Percentiles rank a stretch among this genome's conserved stretches.
These are phyloP conservation scores for Umbelopsis vinacea DNA, from an alignment of 192 early-diverging fungal species.

Conservation along the genomic window DNA sequence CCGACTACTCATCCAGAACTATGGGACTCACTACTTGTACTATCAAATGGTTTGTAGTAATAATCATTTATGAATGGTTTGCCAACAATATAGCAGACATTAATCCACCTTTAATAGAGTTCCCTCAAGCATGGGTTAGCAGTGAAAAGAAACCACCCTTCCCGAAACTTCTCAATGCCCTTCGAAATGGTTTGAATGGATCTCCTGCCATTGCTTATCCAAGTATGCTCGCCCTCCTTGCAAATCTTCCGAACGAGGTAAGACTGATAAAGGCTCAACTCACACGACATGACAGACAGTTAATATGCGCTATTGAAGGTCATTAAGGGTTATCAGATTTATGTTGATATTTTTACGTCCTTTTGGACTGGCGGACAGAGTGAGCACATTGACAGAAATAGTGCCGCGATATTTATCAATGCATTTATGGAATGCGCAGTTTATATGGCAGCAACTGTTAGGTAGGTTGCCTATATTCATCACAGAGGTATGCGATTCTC, in stretches of 20 bases:
- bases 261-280: slow-evolving; percentile 17
- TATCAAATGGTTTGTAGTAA: slow-evolving; percentile 59
- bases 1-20: slow-evolving; percentile 72
- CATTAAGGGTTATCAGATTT: slow-evolving; percentile 46
- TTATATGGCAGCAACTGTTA: slow-evolving; percentile 53
- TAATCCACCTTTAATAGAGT: slow-evolving; percentile 35
- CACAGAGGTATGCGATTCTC: background rate
- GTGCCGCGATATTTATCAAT: slow-evolving; percentile 55
- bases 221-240: slow-evolving; percentile 76
- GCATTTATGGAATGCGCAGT: slow-evolving; percentile 69
- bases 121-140: slow-evolving; percentile 65
- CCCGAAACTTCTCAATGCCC: slow-evolving; percentile 68
- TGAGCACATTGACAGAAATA: slow-evolving; percentile 50
- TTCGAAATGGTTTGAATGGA: slow-evolving; percentile 69
- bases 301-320: slow-evolving; percentile 40
- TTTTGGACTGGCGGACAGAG: slow-evolving; percentile 63
- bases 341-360: slow-evolving; percentile 62
- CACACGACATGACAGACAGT: background rate
- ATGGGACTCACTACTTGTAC: slow-evolving; percentile 86
- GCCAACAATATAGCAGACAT: background rate
- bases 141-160: slow-evolving; percentile 64
- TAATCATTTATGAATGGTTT: too few species aligned
- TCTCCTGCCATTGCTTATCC: slow-evolving; percentile 72
- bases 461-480: slow-evolving; percentile 27
- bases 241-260: slow-evolving; percentile 61